Evolutionary conservation across 768 basidiomycete species (phyloP), one percentile per base, ranked within the genome.

Genomic region (Kwoniella sp.): DNA sequence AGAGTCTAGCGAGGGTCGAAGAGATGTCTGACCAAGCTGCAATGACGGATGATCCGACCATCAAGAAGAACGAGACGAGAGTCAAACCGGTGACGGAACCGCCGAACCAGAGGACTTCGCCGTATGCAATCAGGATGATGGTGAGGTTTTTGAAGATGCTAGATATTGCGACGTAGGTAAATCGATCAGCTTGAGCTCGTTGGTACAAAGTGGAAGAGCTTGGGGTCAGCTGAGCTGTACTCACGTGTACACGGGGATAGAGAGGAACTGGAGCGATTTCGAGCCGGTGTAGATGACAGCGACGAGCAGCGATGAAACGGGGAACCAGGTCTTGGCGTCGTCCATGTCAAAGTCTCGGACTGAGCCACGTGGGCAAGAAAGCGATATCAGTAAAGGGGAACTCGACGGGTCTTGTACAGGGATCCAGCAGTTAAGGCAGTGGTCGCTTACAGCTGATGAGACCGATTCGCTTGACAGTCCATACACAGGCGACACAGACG

Each of bases 211-310:
- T 50, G 48, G 17, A 5, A 9, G 22, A 12, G 4, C 7, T 15
- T 5, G 27, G 33, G 33, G 26, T 6, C 13, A 2, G 47, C 5
- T 58, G 40, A n/a, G n/a, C n/a, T n/a, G n/a, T n/a, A 44, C 67
- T 50, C 47, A 72, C 74, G 96, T 98, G 82, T 97, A 99, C 26
- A 97, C 88, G 0, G 96, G 96, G 80, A 99, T 98, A 68, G 87
- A 90, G 53, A 99, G 84, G 81, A 88, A 92, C 94, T 98, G 96
- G 93, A 99, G 83, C 77, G 91, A 92, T 81, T 99, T 99, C 24
- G 91, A 93, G 2, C 96, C 96, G 0, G 96, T 97, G 79, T 99
- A 99, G 74, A 99, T 98, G 52, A 98, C 95, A 56, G 84, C 85
- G 53, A 98, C 96, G 48, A 98, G 87, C 68, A 94, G 82, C 69